These are phyloP conservation scores for Athelia psychrophila DNA, from an alignment of 1,284 basidiomycete species.

Conservation along the genomic window DNA sequence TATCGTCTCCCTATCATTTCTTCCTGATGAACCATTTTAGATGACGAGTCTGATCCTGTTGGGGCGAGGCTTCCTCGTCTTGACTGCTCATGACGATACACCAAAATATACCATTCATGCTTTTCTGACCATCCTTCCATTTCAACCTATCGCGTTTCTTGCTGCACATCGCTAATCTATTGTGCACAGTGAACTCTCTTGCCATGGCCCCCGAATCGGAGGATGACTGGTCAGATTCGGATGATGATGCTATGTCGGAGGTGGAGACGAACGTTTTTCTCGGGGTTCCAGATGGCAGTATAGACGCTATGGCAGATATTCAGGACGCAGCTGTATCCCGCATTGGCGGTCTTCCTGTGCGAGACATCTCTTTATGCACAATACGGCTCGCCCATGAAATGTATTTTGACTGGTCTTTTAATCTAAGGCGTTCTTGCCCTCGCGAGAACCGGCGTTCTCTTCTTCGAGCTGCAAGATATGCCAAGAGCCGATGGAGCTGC, in stretches of 20 bases:
- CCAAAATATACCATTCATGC: constrained; percentile 84
- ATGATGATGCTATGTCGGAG: constrained; percentile 53
- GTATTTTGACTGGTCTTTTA: constrained; percentile 33
- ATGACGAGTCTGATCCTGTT: constrained; percentile 84
- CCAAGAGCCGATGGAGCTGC: constrained; percentile 67
- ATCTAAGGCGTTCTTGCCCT: constrained; percentile 54
- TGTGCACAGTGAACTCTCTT: constrained; percentile 14
- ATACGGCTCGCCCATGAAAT: constrained; percentile 38
- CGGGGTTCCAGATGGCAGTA: constrained; percentile 71
- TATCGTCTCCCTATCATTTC: constrained; percentile 12
- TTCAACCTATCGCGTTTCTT: constrained; percentile 14
- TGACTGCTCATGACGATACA: constrained; percentile 60
- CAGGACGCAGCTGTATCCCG: constrained; percentile 77
- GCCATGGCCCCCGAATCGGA: constrained; percentile 36
- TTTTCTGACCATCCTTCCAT: constrained; percentile 55
- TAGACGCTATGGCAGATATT: constrained; percentile 55
- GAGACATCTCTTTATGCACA: constrained; percentile 32
- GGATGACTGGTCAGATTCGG: constrained; percentile 77
- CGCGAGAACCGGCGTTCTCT: constrained; percentile 49
- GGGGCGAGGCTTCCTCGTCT: constrained; percentile 59
- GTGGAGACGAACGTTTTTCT: constrained; percentile 71
- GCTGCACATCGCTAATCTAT: constrained; percentile 12
- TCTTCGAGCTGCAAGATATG: constrained; percentile 70
- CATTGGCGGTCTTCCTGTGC: constrained; percentile 84
- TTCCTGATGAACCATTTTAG: constrained; percentile 66